A percentile compares a stretch with the other conserved stretches of the same genome.
phyloP scores from a whole-genome alignment of 108 stramenopile species.

The Skeletonema marinoi region DNA sequence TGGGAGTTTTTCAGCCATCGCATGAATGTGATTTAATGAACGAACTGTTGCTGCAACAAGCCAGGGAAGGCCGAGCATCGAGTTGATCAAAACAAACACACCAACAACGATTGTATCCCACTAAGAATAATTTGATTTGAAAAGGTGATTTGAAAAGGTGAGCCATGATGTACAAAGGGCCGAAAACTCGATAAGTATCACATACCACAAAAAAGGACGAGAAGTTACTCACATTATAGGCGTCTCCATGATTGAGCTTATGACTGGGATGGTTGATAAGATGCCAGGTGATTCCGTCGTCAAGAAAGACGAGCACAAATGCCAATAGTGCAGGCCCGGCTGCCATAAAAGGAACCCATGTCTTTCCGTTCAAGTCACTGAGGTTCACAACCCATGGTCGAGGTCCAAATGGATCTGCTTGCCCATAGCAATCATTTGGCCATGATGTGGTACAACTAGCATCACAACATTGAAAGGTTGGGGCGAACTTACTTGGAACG shows the following conservation, averaged over 20 bases:
- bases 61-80: conserved; percentile 35
- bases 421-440: conserved; percentile 54
- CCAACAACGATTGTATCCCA: conserved; percentile 6
- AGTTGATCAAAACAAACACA: conserved; percentile 4
- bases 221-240: background rate
- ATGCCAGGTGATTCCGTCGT: conserved; percentile 64
- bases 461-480: conserved; percentile 55
- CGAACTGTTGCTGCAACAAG: conserved; percentile 46
- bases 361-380: conserved; percentile 53
- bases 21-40: conserved; percentile 32
- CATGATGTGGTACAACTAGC: conserved; percentile 38
- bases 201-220: too few relatives aligned
- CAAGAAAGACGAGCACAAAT: conserved; percentile 55
- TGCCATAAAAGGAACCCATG: conserved; percentile 49
- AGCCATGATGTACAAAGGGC: too few relatives aligned
- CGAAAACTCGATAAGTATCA: too few relatives aligned
- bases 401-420: conserved; percentile 31
- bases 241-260: conserved; percentile 7
- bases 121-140: too few relatives aligned
- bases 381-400: conserved; percentile 57
- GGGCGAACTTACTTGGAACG: conserved; percentile 55
- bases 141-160: too few relatives aligned
- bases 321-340: conserved; percentile 59
- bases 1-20: conserved; percentile 21
- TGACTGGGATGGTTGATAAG: conserved; percentile 9